phyloP scores from a whole-genome alignment of 495 filamentous ascomycete genomes.

The Pyrenula aspistea region DNA sequence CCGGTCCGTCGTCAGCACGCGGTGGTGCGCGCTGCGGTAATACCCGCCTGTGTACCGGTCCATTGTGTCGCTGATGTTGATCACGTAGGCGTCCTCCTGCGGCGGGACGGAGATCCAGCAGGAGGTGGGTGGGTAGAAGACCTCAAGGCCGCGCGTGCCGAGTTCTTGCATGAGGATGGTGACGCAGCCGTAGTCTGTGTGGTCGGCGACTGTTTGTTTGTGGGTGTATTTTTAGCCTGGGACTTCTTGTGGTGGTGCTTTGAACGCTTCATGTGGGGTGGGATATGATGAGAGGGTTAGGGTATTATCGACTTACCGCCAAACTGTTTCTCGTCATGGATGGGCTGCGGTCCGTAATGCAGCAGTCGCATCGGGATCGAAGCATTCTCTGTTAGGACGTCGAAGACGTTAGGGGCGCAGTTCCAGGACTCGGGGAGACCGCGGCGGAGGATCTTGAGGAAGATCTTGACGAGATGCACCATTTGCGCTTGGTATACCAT shows the following conservation, averaged over 20 bases:
- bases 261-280: neutral
- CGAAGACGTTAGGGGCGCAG: conserved; percentile 14
- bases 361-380: conserved; percentile 19
- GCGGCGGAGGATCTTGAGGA: conserved; percentile 12
- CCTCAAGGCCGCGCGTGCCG: conserved; percentile 8
- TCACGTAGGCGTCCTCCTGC: conserved; percentile 9
- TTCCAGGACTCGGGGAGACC: conserved; percentile 10
- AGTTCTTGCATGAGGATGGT: conserved; percentile 4
- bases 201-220: neutral
- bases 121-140: conserved; percentile 1
- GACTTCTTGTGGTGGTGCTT: neutral
- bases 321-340: neutral
- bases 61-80: conserved; percentile 17
- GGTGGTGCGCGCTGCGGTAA: conserved; percentile 19
- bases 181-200: neutral
- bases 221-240: neutral
- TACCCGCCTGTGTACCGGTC: conserved; percentile 17
- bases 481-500: conserved; percentile 12
- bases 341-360: conserved; percentile 19
- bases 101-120: conserved; percentile 12
- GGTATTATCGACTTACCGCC: neutral
- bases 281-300: neutral
- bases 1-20: conserved; percentile 14
- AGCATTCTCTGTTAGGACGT: conserved; percentile 13
- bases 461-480: conserved; percentile 2